These are phyloP conservation scores for Pestalotiopsis sp. DNA, from an alignment of 2,329 filamentous ascomycete species.

Conservation along the genomic window DNA sequence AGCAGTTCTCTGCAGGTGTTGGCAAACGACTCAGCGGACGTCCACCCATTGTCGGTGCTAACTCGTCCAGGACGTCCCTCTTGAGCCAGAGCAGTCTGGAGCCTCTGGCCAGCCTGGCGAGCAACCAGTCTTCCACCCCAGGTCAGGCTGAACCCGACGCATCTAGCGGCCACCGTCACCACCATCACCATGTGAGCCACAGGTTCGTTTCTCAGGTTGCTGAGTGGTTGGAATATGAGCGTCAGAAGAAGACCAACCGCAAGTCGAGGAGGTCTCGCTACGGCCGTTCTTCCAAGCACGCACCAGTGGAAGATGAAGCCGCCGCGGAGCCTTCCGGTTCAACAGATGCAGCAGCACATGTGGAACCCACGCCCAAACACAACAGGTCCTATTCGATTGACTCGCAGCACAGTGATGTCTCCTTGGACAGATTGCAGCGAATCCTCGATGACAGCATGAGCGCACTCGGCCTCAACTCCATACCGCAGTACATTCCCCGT, in stretches of 20 bases:
- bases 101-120: constrained; percentile 25
- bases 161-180: constrained; percentile 34
- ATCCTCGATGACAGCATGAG: constrained; percentile 74
- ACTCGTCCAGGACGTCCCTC: constrained; percentile 49
- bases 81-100: constrained; percentile 40
- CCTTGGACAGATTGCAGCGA: constrained; percentile 78
- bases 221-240: constrained; percentile 84
- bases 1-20: constrained; percentile 47
- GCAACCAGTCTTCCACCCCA: constrained; percentile 27
- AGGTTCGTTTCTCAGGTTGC: constrained; percentile 73
- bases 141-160: constrained; percentile 27
- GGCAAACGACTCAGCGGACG: constrained; percentile 48
- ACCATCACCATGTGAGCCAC: constrained; percentile 43
- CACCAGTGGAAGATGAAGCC: constrained; percentile 29
- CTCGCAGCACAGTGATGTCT: constrained; percentile 70
- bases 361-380: constrained; percentile 15
- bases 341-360: constrained; percentile 7
- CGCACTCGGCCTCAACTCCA: constrained; percentile 49
- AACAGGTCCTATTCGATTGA: constrained; percentile 57
- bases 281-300: constrained; percentile 40
- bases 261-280: constrained; percentile 49
- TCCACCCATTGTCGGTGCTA: constrained; percentile 34
- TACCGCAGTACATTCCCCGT: constrained; percentile 46
- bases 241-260: constrained; percentile 62
- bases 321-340: constrained; percentile 22